Conservation (phyloP, 192 early-diverging fungal genomes). For the Ambispora gerdemannii region DNA sequence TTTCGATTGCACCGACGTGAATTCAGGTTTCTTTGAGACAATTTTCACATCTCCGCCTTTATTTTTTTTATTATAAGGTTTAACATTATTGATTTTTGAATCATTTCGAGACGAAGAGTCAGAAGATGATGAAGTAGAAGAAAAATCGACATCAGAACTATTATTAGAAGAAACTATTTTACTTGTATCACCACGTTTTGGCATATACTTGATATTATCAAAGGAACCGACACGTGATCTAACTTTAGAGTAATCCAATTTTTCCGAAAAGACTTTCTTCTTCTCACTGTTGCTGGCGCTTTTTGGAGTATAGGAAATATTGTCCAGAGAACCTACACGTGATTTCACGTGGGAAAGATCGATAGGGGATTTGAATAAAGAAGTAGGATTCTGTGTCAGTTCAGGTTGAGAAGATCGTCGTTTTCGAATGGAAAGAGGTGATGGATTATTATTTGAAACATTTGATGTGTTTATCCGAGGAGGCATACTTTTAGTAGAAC, state of each 20-base stretch:
- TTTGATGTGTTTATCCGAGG: not conserved
- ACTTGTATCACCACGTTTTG: conserved; percentile 38
- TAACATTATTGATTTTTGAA: no score
- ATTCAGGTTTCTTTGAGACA: not conserved
- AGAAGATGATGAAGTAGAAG: no score
- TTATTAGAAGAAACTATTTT: not conserved
- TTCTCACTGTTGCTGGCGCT: conserved; percentile 37
- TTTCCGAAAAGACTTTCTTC: conserved; percentile 38
- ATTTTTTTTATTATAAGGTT: no score
- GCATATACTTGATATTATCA: conserved; percentile 37
- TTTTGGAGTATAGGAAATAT: conserved; percentile 31
- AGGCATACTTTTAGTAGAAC: not conserved
- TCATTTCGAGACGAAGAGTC: no score
- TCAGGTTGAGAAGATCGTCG: not conserved
- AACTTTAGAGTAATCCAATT: conserved; percentile 21
- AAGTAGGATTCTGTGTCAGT: not conserved
- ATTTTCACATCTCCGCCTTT: conserved; percentile 40
- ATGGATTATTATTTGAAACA: not conserved
- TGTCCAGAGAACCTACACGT: conserved; percentile 45
- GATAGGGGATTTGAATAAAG: not conserved
- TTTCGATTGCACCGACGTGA: conserved; percentile 8
- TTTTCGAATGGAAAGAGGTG: not conserved
- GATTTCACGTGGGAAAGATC: conserved; percentile 32
- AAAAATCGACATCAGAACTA: not conserved
- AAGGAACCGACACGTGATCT: conserved; percentile 44